phyloP scores from a whole-genome alignment of 345 rosid species.

The Citrus medica region DNA sequence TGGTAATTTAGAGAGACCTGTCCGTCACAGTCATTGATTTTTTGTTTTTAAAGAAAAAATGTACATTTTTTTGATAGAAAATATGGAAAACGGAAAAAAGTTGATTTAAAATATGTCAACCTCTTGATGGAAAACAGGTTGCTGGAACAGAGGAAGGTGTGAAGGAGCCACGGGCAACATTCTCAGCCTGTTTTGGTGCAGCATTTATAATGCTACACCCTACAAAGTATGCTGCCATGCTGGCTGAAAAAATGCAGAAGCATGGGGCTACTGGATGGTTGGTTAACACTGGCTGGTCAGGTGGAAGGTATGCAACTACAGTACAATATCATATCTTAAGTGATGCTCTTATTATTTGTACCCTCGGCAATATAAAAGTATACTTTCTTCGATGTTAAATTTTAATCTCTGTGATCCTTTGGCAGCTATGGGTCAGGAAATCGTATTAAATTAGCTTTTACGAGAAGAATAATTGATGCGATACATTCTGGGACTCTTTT shows the following conservation, averaged over 20 bases:
- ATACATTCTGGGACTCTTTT: constrained; percentile 74
- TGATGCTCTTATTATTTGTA: neutral
- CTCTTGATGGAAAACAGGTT: constrained; percentile 37
- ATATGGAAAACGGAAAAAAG: neutral
- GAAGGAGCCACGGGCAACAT: constrained; percentile 85
- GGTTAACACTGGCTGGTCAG: constrained; percentile 95
- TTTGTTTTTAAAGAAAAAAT: neutral
- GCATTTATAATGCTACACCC: constrained; percentile 97
- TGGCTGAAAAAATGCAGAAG: constrained; percentile 84
- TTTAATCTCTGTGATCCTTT: neutral
- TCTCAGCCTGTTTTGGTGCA: constrained; percentile 96
- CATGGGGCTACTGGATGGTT: constrained; percentile 96
- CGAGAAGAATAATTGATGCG: constrained; percentile 85
- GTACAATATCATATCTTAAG: neutral
- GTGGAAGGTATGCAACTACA: constrained; percentile 61
- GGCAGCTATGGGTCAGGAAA: constrained; percentile 76
- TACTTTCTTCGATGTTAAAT: neutral
- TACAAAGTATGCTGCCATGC: constrained; percentile 89
- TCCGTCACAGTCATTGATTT: neutral
- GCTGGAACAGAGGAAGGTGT: constrained; percentile 94
- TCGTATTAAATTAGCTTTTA: constrained; percentile 76
- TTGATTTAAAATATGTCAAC: neutral
- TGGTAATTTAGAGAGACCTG: constrained; percentile 35
- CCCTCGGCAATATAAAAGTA: neutral
- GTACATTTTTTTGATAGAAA: too few species aligned